These are phyloP conservation scores for Grammothele lineata DNA, from an alignment of 768 basidiomycete genomes.

Conservation along the genomic window DNA sequence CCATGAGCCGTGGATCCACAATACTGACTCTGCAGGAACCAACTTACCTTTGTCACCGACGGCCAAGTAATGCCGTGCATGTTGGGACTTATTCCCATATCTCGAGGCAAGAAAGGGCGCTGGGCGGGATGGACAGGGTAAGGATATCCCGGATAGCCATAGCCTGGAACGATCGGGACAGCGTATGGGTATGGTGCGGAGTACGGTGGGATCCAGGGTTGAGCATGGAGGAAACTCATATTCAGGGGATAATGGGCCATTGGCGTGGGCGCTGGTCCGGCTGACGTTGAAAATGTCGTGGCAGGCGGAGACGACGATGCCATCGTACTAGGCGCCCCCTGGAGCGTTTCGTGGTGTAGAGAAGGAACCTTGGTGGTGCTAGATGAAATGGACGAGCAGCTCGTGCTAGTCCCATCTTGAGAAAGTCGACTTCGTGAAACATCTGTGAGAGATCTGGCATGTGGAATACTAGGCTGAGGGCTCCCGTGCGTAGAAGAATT, in stretches of 20 bases:
- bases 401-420: too few species aligned
- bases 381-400: slow-evolving; percentile 9
- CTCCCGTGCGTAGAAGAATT: too few species aligned
- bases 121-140: slow-evolving; percentile 1
- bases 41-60: not conserved
- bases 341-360: slow-evolving; percentile 19
- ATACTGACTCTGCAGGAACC: too few species aligned
- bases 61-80: not conserved
- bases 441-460: too few species aligned
- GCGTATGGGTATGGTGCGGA: slow-evolving; percentile 48
- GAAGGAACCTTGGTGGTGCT: slow-evolving; percentile 10
- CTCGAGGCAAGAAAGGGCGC: not conserved
- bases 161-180: slow-evolving; percentile 45
- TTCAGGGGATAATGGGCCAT: slow-evolving; percentile 32
- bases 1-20: not conserved
- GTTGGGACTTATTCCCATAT: not conserved
- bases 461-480: too few species aligned
- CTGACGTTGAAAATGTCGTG: slow-evolving; percentile 19
- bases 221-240: slow-evolving; percentile 37
- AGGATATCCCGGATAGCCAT: slow-evolving; percentile 23
- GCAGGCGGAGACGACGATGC: slow-evolving; percentile 34
- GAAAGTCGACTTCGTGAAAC: too few species aligned
- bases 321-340: slow-evolving; percentile 22
- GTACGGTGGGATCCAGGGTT: slow-evolving; percentile 52
- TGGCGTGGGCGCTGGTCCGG: too few species aligned